Evolutionary conservation across 2,329 filamentous ascomycete genomes (phyloP).

Genomic region (Lachnellula occidentalis): DNA sequence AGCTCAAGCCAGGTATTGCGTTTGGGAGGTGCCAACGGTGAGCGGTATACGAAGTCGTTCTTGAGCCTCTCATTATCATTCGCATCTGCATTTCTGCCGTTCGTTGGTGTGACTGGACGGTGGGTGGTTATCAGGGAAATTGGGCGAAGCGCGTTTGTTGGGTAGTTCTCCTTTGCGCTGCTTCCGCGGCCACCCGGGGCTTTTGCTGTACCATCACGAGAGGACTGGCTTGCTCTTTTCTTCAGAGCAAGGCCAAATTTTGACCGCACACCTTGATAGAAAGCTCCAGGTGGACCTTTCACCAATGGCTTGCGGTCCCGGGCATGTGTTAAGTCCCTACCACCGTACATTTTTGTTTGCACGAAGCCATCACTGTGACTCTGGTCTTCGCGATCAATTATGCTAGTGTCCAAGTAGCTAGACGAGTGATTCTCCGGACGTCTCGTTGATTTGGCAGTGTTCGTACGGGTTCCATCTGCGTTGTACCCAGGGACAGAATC

Average conservation of each 20-base stretch:
- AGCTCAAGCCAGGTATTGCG: constrained; percentile 22
- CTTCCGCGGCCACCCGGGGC: not conserved
- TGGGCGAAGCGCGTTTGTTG: constrained; percentile 20
- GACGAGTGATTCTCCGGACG: not conserved
- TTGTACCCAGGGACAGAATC: constrained; percentile 6
- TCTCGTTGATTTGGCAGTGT: not conserved
- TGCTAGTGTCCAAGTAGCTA: not conserved
- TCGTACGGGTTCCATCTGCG: not conserved
- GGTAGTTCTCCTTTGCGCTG: constrained; percentile 12
- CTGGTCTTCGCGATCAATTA: not conserved
- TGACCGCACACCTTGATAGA: constrained; percentile 22
- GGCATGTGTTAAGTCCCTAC: constrained; percentile 1
- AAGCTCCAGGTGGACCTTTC: constrained; percentile 22
- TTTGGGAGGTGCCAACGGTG: constrained; percentile 26
- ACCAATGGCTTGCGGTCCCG: constrained; percentile 13
- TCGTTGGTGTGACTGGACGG: constrained; percentile 8
- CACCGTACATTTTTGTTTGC: constrained; percentile 3
- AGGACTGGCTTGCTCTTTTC: constrained; percentile 1
- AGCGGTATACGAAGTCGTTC: constrained; percentile 24
- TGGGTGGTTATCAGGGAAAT: constrained; percentile 19
- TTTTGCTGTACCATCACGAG: constrained; percentile 3
- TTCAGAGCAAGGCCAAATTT: not conserved
- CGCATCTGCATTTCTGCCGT: not conserved
- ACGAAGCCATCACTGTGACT: constrained; percentile 6
- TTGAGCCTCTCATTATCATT: not conserved